Evolutionary conservation across 352 stramenopile species (phyloP).

Genomic region (Phytophthora boehmeriae): DNA sequence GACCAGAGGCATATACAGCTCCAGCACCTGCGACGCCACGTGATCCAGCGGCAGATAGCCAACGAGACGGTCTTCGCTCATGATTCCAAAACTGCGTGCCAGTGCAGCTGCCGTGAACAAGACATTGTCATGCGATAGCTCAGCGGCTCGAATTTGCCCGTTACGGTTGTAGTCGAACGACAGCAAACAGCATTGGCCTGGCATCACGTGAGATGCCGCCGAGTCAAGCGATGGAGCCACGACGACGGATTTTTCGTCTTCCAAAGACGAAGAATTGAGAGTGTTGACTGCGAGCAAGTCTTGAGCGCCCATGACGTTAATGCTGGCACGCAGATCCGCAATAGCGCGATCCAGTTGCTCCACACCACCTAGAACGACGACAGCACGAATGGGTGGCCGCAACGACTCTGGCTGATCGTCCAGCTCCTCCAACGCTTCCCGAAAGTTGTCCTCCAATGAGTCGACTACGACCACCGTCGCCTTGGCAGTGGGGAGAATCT

Average conservation of each 20-base stretch:
- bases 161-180: conserved; percentile 67
- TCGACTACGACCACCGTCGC: conserved; percentile 71
- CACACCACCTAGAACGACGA: conserved; percentile 46
- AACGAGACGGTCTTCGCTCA: conserved; percentile 54
- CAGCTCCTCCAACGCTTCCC: conserved; percentile 31
- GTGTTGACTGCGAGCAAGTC: conserved; percentile 44
- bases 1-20: conserved; percentile 75
- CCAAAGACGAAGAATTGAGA: conserved; percentile 6
- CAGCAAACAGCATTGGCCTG: conserved; percentile 58
- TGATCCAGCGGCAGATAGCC: conserved; percentile 77
- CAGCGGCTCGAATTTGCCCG: conserved; percentile 51
- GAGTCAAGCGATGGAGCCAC: conserved; percentile 36
- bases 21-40: conserved; percentile 70
- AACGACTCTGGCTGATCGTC: conserved; percentile 28
- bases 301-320: conserved; percentile 53
- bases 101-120: conserved; percentile 79
- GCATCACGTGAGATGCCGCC: conserved; percentile 33
- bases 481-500: conserved; percentile 59
- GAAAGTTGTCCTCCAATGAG: conserved; percentile 51
- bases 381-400: conserved; percentile 40
- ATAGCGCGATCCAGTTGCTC: conserved; percentile 17
- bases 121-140: conserved; percentile 85
- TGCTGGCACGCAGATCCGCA: conserved; percentile 31
- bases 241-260: conserved; percentile 16
- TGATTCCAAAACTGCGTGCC: conserved; percentile 60